Evolutionary conservation across 805 yeast genomes (phyloP).

Genomic region (Metschnikowia colocasiae): DNA sequence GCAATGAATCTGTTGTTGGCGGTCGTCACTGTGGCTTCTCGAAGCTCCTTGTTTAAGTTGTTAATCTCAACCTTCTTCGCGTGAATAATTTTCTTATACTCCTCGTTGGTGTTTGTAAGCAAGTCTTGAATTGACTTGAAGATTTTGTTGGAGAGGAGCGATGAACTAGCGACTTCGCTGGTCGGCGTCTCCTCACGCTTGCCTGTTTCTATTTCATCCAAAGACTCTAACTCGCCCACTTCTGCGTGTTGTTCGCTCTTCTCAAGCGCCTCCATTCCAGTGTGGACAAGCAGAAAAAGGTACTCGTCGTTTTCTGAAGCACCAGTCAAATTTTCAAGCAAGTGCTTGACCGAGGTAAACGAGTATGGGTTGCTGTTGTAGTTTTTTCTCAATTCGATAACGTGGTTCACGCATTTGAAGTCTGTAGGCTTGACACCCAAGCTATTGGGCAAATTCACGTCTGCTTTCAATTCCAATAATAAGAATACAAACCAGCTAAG

Average conservation of each 20-base stretch:
- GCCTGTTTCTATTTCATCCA: neutral
- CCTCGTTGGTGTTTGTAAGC: conserved; percentile 33
- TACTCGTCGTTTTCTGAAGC: conserved; percentile 22
- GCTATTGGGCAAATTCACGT: conserved; percentile 70
- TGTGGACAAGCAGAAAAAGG: conserved; percentile 32
- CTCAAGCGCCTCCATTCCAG: conserved; percentile 32
- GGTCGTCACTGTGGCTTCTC: conserved; percentile 39
- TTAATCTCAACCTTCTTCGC: conserved; percentile 35
- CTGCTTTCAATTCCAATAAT: conserved; percentile 34
- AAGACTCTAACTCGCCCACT: conserved; percentile 12
- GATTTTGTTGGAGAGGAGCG: conserved; percentile 28
- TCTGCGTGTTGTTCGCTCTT: conserved; percentile 20
- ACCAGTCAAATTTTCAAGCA: conserved; percentile 12
- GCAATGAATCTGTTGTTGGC: conserved; percentile 39
- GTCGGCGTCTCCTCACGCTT: conserved; percentile 8
- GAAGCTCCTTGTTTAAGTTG: conserved; percentile 32
- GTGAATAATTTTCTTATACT: conserved; percentile 36
- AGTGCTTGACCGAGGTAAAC: conserved; percentile 6
- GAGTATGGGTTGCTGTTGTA: conserved; percentile 14
- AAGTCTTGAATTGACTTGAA: conserved; percentile 40
- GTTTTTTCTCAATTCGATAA: conserved; percentile 15
- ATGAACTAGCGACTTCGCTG: conserved; percentile 12
- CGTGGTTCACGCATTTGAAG: conserved; percentile 64
- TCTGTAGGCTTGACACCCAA: conserved; percentile 85
- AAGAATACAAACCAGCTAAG: conserved; percentile 36